phyloP scores from a whole-genome alignment of 345 rosid genomes.

The Brassica cretica region DNA sequence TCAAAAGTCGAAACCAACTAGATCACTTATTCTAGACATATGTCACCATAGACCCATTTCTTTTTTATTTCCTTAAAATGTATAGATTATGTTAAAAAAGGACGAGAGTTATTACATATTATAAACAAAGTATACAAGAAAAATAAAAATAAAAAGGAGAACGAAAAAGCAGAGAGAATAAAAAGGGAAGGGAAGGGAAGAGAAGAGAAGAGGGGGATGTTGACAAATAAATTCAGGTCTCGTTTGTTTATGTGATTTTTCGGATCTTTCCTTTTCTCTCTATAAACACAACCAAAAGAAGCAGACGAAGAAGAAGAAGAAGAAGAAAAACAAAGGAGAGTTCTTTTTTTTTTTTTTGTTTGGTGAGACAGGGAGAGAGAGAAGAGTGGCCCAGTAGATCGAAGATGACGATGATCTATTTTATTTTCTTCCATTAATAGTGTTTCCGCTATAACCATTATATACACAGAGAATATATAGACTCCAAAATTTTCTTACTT shows the following conservation, averaged over 20 bases:
- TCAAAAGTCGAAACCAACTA: neutral
- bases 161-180: slow-evolving; percentile 57
- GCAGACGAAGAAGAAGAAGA: slow-evolving; percentile 16
- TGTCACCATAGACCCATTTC: no score
- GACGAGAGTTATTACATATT: neutral
- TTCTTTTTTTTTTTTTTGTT: slow-evolving; percentile 24
- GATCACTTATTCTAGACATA: neutral
- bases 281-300: slow-evolving; percentile 34
- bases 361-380: slow-evolving; percentile 28
- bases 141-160: neutral
- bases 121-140: neutral
- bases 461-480: slow-evolving; percentile 16
- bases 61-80: neutral
- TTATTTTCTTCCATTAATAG: slow-evolving; percentile 55
- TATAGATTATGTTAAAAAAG: neutral
- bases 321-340: slow-evolving; percentile 33
- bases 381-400: slow-evolving; percentile 88
- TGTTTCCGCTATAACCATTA: slow-evolving; percentile 39
- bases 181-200: slow-evolving; percentile 53
- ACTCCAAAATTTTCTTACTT: slow-evolving; percentile 34
- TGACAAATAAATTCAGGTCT: slow-evolving; percentile 73
- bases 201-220: slow-evolving; percentile 82
- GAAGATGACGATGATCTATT: slow-evolving; percentile 70
- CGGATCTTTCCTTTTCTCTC: slow-evolving; percentile 45
- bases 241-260: slow-evolving; percentile 72